Base-by-base conservation (phyloP, 73 alveolate genomes). In the Diophrys appendiculata region DNA sequence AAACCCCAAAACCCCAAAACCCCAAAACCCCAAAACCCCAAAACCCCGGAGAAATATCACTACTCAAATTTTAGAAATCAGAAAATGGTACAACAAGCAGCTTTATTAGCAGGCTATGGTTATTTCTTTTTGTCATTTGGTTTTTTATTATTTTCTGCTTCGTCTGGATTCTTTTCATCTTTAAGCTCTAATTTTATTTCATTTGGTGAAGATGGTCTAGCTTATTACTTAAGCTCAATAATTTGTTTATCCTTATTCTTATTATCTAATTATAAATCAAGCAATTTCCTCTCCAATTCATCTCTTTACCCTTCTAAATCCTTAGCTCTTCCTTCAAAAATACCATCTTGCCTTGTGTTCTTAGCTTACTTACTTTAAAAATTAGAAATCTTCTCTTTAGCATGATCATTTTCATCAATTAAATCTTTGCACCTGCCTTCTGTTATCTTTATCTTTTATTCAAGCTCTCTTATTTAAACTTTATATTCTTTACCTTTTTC, bases 271-370 rank as follows among this genome's bases (percentile, higher is more conserved):
- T 72, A 32, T 23, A 32, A 60, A 27, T 34, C 67, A 5, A 72
- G 71, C 32, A 32, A 69, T 30, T 65, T 65, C 71, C 26, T 56
- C 53, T 67, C 75, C 5, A 76, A 32, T 24, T 76, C 85, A 28
- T 65, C 68, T 24, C 77, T 64, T 26, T 35, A 32, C 54, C 65
- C 27, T 0, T 70, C 67, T 65, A 28, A 35, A 2, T 29, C 60
- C 8, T 76, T 70, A 0, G 73, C 77, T 34, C 60, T 76, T 3
- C 34, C 70, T 3, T 52, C 52, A 1, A 64, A 27, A 23, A 65
- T 1, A 14, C 65, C 55, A 27, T 65, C 77, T 32, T 56, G 67
- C 28, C 69, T 56, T 2, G 29, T 31, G 2, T 70, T 73, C 25
- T 64, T 64, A 33, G 30, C 29, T 22, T 33, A 25, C 52, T 56